These are phyloP conservation scores for Cryphonectria japonica DNA, from an alignment of 2,329 filamentous ascomycete genomes.

Conservation along the genomic window DNA sequence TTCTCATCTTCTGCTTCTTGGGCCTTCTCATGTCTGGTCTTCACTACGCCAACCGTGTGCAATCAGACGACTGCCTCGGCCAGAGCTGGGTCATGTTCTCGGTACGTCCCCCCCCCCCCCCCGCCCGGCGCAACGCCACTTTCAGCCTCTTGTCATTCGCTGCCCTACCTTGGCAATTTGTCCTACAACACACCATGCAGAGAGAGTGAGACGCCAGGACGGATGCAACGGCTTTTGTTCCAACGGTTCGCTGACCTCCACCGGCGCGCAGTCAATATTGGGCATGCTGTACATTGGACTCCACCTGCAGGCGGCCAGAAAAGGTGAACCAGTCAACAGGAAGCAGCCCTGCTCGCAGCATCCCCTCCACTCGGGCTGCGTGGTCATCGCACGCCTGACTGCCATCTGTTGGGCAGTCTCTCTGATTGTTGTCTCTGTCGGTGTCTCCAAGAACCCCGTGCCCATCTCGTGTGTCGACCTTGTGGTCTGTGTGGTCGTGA, in stretches of 20 bases:
- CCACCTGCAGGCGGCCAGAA: constrained; percentile 36
- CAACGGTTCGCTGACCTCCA: constrained; percentile 16
- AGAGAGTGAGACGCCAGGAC: too few species aligned
- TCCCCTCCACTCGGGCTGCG: constrained; percentile 38
- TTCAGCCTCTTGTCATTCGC: background rate
- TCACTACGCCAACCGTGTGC: constrained; percentile 22
- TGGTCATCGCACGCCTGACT: constrained; percentile 37
- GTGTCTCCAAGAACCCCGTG: constrained; percentile 27
- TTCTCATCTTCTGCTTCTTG: constrained; percentile 28
- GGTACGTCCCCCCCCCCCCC: constrained; percentile 5
- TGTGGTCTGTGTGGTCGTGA: constrained; percentile 34
- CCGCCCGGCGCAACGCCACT: background rate
- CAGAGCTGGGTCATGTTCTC: constrained; percentile 31
- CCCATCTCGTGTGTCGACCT: constrained; percentile 34
- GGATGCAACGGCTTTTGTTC: background rate
- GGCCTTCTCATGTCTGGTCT: constrained; percentile 25
- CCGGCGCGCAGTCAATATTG: constrained; percentile 34
- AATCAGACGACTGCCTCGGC: constrained; percentile 21
- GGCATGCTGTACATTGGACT: constrained; percentile 39
- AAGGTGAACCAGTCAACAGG: constrained; percentile 32
- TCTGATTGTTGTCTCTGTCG: constrained; percentile 35
- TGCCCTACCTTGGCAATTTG: background rate
- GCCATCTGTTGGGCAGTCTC: constrained; percentile 37
- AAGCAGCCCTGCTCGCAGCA: constrained; percentile 34
- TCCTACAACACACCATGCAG: background rate